These are phyloP conservation scores for Talaromyces albobiverticillius DNA, from an alignment of 2,329 filamentous ascomycete genomes.

Conservation along the genomic window DNA sequence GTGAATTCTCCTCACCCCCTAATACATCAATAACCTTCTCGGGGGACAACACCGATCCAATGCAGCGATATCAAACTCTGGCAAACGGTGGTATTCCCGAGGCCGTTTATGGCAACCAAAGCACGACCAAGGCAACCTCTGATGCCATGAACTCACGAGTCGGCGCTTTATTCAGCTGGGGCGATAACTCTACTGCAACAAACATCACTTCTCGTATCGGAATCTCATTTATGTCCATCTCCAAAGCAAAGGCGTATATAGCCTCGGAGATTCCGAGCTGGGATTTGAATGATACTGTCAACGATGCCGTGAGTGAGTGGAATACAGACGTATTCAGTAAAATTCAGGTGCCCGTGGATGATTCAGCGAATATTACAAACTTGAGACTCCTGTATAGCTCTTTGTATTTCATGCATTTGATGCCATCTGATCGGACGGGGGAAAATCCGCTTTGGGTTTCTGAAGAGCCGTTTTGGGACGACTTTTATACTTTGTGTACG, in stretches of 20 bases:
- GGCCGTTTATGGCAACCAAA: conserved; percentile 51
- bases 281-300: conserved; percentile 54
- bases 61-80: conserved; percentile 47
- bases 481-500: conserved; percentile 59
- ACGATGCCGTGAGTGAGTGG: conserved; percentile 57
- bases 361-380: conserved; percentile 28
- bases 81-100: conserved; percentile 59
- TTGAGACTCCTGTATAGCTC: conserved; percentile 31
- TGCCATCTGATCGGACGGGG: conserved; percentile 67
- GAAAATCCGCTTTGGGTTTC: conserved; percentile 68
- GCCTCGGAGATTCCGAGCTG: conserved; percentile 64
- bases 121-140: conserved; percentile 50
- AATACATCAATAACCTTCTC: conserved; percentile 37
- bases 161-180: conserved; percentile 61
- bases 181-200: conserved; percentile 46
- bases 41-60: conserved; percentile 33
- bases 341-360: conserved; percentile 35
- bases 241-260: conserved; percentile 63
- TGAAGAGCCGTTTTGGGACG: conserved; percentile 66
- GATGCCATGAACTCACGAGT: conserved; percentile 54
- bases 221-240: conserved; percentile 63
- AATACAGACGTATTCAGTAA: conserved; percentile 53
- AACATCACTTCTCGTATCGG: conserved; percentile 61
- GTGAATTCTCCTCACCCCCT: conserved; percentile 39
- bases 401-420: conserved; percentile 63